Conservation (phyloP, 176 grass and related monocot species). For the Lolium perenne region DNA sequence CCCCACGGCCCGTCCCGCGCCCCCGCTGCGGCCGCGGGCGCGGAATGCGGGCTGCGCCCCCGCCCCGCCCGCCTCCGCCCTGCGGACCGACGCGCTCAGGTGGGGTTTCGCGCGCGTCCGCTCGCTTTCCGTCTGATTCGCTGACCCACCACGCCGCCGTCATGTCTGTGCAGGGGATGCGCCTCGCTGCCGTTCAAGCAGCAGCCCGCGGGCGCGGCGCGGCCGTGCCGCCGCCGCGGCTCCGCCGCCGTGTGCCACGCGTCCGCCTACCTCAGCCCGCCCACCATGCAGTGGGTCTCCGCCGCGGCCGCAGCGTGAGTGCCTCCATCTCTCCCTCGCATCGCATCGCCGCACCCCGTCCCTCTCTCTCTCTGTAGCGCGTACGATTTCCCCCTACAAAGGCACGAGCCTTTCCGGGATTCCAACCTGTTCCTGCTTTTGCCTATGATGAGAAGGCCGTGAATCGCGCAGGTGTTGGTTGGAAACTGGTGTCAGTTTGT, state of each 20-base stretch:
- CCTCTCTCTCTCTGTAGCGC: neutral
- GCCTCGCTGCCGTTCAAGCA: slow-evolving; percentile 43
- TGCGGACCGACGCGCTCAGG: slow-evolving; percentile 42
- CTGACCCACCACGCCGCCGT: neutral
- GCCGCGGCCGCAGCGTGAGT: slow-evolving; percentile 78
- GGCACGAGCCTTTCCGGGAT: neutral
- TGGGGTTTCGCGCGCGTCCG: neutral
- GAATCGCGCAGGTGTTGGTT: neutral
- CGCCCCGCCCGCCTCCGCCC: slow-evolving; percentile 10
- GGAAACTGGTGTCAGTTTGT: neutral
- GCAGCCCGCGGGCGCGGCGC: neutral
- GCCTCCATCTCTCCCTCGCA: no score
- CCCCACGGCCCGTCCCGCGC: slow-evolving; percentile 11
- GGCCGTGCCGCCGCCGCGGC: neutral
- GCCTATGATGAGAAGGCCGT: neutral
- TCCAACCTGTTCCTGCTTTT: slow-evolving; percentile 5
- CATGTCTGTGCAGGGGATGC: slow-evolving; percentile 44
- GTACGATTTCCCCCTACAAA: neutral
- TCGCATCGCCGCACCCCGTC: neutral
- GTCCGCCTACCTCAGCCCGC: slow-evolving; percentile 50
- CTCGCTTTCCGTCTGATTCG: neutral
- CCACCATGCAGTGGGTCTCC: slow-evolving; percentile 80
- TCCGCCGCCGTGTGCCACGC: slow-evolving; percentile 51
- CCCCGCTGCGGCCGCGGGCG: neutral
- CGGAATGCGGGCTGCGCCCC: neutral